Evolutionary conservation across 805 yeast species (phyloP), one percentile per base, ranked within the genome.

Genomic region (Barnettozyma siamensis): DNA sequence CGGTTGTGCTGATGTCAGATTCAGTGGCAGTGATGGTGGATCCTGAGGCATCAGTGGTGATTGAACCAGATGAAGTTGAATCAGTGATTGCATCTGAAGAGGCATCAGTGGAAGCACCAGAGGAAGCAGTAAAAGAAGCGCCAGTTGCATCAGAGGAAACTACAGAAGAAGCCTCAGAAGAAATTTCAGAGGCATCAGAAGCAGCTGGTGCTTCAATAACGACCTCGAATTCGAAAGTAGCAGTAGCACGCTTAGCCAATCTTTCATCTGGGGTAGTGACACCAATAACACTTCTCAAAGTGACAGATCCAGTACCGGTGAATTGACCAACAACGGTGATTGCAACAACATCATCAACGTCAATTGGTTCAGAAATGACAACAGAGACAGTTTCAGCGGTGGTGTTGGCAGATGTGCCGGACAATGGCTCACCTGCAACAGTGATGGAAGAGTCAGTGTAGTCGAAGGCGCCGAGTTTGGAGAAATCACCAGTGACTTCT

Each of bases 391-490:
- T 16, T 11, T 27, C 32, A 19, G 17, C 18, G 20, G 41, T 19
- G 12, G 26, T 21, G 5, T 16, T 9, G 6, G 24, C 18, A 19
- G n/a, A 8, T 3, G 12, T 12, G 16, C 32, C 35, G 19, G 9
- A 18, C 11, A 16, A 8, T 12, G 24, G 19, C 4, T 20, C 35
- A 16, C 16, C 30, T 35, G 45, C 51, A 32, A 36, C 41, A 21
- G 42, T 40, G 15, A 33, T 38, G 24, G 24, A 27, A 24, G 42
- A 40, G n/a, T 33, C 34, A 7, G 37, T 35, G 29, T 36, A 29
- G 6, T 15, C 33, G 15, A 36, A 29, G 10, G 27, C 20, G 29
- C 39, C 39, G 9, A 9, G 19, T 21, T 36, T 36, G 32, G 34
- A 8, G 15, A 32, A 28, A 19, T 31, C 33, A 1, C 36, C 23